Evolutionary conservation across 768 basidiomycete species (phyloP), one percentile per base, ranked within the genome.

Genomic region (Termitomyces sp.): DNA sequence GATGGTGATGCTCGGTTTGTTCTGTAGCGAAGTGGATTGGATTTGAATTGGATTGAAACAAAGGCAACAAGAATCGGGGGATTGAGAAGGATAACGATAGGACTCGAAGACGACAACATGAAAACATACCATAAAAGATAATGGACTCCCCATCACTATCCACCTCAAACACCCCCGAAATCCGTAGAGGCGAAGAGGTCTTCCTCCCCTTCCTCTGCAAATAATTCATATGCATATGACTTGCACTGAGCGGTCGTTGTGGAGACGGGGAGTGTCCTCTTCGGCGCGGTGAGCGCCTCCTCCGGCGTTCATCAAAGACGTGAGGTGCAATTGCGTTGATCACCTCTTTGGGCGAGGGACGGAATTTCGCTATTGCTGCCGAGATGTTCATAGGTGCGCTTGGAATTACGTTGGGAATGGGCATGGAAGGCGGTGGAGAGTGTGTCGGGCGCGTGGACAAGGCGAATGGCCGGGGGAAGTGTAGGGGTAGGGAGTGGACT

Each of bases 241-340:
- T 51, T 3, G 38, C 50, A 23, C 42, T 58, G 7, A 45, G 42
- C 11, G 53, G 55, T 28, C 49, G 41, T n/a, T 30, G 23, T 15
- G 60, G 60, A 26, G 56, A 61, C 15, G 60, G 53, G 30, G 63
- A 62, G 53, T 57, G 52, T 46, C 65, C 63, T 54, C 60, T 64
- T 46, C 63, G 67, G 35, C 69, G 50, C 38, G 37, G 26, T 3
- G 50, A 51, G 11, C 50, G 66, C 41, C 69, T 64, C 54, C 66
- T 62, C 42, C 69, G 60, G 38, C 66, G 68, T 46, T 78, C 76
- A 50, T 77, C 76, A 53, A 76, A 73, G 31, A 78, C 71, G 58
- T 78, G 76, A 23, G 77, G 77, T 35, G 76, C 77, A 50, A 78
- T 75, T 10, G 74, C 76, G 40, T 67, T 72, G 56, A 78, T 73